Base-by-base conservation (phyloP, 2,329 filamentous ascomycete species). In the Paracorniculantispora psalliotae region DNA sequence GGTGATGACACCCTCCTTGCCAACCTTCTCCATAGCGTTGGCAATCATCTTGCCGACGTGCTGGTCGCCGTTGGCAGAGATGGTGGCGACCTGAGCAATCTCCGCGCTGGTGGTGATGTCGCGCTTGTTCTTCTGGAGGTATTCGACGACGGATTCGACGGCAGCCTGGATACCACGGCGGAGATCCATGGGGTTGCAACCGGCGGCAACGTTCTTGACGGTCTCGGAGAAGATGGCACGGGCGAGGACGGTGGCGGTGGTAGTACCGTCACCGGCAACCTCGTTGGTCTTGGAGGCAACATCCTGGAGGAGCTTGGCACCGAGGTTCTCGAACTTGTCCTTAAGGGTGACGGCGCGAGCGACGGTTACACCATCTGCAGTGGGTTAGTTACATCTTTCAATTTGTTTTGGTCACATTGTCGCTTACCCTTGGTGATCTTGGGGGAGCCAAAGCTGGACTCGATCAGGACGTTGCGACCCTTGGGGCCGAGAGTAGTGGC, bases 281-380 rank as follows among this genome's bases (percentile, higher is more conserved):
- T 99, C 94, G 83, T 99, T 99, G 73, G 94, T 99, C 88, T 99
- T 99, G 73, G 91, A 94, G 70, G 94, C 94, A 67, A 99, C 94
- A 77, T 99, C 94, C 80, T 97, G 92, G 68, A 99, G 86, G 67
- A 99, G 87, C 73, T 91, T 90, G 71, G 94, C 94, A 75, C 94
- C 94, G 68, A 99, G 90, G 83, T 99, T 99, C 82, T 99, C 94
- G 78, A 97, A 99, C 81, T 97, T 97, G 84, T 99, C 94, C 84
- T 99, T 87, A 66, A 99, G 86, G 64, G 85, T 86, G 71, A 99
- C 90, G 64, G 93, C 92, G 79, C 89, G 93, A 68, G 90, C 90
- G 68, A 94, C 90, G 68, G 89, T 92, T 49, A 94, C 90, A 86
- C 90, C 90, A 77, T 94, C 90, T 92, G 26, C 19, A 15, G 13